These are phyloP conservation scores for Cutaneotrichosporon cavernicola DNA, from an alignment of 1,284 basidiomycete species.

Conservation along the genomic window DNA sequence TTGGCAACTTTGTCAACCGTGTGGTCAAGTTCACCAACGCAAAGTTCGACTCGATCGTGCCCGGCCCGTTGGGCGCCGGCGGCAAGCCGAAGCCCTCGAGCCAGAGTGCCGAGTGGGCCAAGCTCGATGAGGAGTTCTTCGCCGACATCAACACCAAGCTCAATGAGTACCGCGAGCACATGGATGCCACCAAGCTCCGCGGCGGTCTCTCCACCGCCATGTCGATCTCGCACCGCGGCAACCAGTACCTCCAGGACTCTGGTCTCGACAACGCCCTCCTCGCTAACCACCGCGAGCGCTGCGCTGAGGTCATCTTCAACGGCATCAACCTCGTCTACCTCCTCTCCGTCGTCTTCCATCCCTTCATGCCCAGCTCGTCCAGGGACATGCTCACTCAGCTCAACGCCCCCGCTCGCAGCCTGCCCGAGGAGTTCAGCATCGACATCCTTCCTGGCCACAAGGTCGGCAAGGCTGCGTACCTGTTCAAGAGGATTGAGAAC, in stretches of 20 bases:
- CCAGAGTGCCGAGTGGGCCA: slow-evolving; percentile 54
- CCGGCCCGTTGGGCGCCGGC: slow-evolving; percentile 68
- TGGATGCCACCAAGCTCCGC: slow-evolving; percentile 91
- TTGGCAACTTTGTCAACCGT: slow-evolving; percentile 98
- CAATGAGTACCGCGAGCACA: slow-evolving; percentile 76
- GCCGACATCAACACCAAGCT: slow-evolving; percentile 72
- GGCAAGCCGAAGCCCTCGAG: slow-evolving; percentile 55
- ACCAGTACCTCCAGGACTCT: slow-evolving; percentile 88
- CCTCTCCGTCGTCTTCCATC: slow-evolving; percentile 79
- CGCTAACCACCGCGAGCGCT: slow-evolving; percentile 74
- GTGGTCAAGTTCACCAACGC: slow-evolving; percentile 86
- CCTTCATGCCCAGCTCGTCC: slow-evolving; percentile 94
- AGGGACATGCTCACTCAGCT: slow-evolving; percentile 81
- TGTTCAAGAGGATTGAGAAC: slow-evolving; percentile 88
- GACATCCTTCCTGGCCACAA: slow-evolving; percentile 86
- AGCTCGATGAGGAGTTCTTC: slow-evolving; percentile 72
- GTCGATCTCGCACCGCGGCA: slow-evolving; percentile 87
- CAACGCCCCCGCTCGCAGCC: slow-evolving; percentile 78
- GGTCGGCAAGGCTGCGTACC: slow-evolving; percentile 80
- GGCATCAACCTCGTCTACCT: slow-evolving; percentile 92
- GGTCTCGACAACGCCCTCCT: slow-evolving; percentile 89
- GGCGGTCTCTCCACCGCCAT: slow-evolving; percentile 83
- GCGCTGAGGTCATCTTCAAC: slow-evolving; percentile 84
- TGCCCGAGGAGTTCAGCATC: slow-evolving; percentile 66
- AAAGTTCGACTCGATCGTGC: slow-evolving; percentile 77